Evolutionary conservation across 768 basidiomycete genomes (phyloP).

Genomic region (Collybiopsis confluens): DNA sequence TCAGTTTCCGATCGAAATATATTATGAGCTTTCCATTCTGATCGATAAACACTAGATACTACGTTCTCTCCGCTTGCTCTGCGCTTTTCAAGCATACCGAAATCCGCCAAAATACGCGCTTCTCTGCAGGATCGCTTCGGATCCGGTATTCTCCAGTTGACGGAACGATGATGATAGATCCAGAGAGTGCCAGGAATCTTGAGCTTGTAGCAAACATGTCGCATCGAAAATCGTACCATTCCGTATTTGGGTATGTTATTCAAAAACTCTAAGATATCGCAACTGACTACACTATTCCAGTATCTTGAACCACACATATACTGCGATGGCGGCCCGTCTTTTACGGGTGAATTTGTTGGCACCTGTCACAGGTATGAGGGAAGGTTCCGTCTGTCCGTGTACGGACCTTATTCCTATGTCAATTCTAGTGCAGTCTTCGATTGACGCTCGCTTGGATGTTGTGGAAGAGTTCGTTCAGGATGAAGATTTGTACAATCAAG

Average conservation of each 20-base stretch:
- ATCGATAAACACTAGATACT: conserved; percentile 54
- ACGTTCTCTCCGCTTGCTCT: conserved; percentile 78
- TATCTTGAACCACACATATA: conserved; percentile 75
- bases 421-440: conserved; percentile 54
- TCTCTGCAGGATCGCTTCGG: conserved; percentile 62
- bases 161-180: conserved; percentile 94
- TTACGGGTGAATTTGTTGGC: conserved; percentile 78
- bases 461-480: conserved; percentile 81
- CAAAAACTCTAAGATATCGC: neutral
- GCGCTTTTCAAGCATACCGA: conserved; percentile 89
- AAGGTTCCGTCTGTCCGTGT: neutral
- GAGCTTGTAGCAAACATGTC: conserved; percentile 82
- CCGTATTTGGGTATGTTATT: conserved; percentile 69
- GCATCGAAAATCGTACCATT: conserved; percentile 63
- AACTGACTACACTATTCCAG: conserved; percentile 29
- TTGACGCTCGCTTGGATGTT: conserved; percentile 81
- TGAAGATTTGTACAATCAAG: conserved; percentile 68
- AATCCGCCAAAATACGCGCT: conserved; percentile 61
- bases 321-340: conserved; percentile 85
- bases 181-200: conserved; percentile 82
- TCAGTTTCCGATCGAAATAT: too few relatives aligned
- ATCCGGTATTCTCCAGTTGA: conserved; percentile 78
- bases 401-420: too few relatives aligned
- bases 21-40: too few relatives aligned
- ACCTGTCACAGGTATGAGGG: conserved; percentile 60